Conservation (phyloP, 225 moss, liverwort and hornwort genomes). For the Pleurozium schreberi region DNA sequence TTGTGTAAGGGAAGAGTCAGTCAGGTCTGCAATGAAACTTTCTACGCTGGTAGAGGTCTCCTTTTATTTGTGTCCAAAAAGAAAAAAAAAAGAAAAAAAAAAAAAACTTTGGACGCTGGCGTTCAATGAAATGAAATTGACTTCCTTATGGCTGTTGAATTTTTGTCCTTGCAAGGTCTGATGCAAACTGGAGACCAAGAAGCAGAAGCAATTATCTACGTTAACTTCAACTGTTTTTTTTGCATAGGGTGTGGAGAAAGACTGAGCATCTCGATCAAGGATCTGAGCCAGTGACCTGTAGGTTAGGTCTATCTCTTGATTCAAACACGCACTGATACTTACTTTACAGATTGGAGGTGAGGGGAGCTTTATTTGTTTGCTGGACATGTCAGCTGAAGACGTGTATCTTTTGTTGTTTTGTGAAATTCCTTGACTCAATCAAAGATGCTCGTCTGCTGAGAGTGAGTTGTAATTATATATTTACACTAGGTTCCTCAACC, state of each 20-base stretch:
- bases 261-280: not conserved
- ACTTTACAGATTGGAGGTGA: not conserved
- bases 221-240: not conserved
- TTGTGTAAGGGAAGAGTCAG: not conserved
- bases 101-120: no score
- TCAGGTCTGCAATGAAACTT: not conserved
- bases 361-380: not conserved
- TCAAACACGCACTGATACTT: not conserved
- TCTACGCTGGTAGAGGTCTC: no score
- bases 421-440: not conserved
- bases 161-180: not conserved
- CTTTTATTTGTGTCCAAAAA: no score
- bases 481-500: not conserved
- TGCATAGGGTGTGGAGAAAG: not conserved
- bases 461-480: not conserved
- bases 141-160: no score
- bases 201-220: not conserved
- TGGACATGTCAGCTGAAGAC: not conserved
- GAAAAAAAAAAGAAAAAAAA: no score
- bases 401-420: not conserved
- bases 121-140: not conserved
- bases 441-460: not conserved
- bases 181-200: not conserved
- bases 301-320: not conserved
- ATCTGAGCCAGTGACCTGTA: not conserved